Evolutionary conservation across 768 basidiomycete species (phyloP), one percentile per base, ranked within the genome.

Genomic region (Tubosaeta brunneosetosa): DNA sequence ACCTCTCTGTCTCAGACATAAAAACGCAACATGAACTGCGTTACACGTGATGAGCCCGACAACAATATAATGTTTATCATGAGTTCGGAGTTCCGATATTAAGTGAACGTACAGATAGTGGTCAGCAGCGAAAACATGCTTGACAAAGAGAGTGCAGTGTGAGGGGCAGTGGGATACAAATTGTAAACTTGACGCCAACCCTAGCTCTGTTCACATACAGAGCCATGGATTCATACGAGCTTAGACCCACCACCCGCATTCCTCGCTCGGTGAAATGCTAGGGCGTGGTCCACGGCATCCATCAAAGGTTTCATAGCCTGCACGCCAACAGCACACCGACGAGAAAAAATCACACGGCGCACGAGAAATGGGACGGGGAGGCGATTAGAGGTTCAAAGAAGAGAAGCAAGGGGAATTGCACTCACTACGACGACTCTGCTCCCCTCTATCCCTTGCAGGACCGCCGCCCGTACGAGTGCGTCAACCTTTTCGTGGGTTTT

Each of bases 401-500:
- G 3, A 50, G 25, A 42, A 38, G 27, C 44, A 25, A 74, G 44
- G 16, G 44, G 25, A 40, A 17, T 72, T 47, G 1, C 7, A 66
- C 85, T 66, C 63, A 91, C 91, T 27, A 77, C 79, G 64, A 84
- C 77, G 40, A 93, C 81, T 59, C 79, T 74, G 29, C 59, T 63
- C 6, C 80, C 73, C 56, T 90, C 86, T n/a, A 85, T 71, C 6
- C 85, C 82, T 57, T 82, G 77, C 54, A 73, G 68, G 36, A 79
- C 76, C 10, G 84, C 87, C 19, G 75, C 71, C 41, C 75, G 75
- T 3, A 94, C 78, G n/a, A 97, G 75, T 4, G 85, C 85, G 7
- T 82, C 79, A 2, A 94, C 84, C 66, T 95, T 92, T 67, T 88
- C 90, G 27, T 77, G 82, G 0, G 90, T 94, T 65, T 82, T 86